Evolutionary conservation across 73 alveolate genomes (phyloP), one percentile per base, ranked within the genome.

Genomic region (Blepharisma stoltei): DNA sequence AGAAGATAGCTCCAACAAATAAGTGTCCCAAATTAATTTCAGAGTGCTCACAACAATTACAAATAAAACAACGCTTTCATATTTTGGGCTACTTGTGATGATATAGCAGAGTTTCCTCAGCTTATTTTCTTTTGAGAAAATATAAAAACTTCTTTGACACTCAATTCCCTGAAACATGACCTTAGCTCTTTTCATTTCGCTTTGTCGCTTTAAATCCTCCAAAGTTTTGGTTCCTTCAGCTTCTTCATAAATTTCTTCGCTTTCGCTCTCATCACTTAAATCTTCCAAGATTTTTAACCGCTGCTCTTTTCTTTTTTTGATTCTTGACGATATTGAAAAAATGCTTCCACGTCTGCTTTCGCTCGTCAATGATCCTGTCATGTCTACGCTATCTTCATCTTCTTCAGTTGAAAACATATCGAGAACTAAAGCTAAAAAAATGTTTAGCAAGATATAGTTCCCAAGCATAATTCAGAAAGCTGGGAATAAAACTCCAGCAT

Each of bases 391-490:
- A 54, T 78, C 94, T 45, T 81, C 89, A 60, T 81, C 86, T 20
- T 85, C 89, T n/a, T 80, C 95, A 7, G 80, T 93, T 14, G 92
- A 88, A 69, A 96, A 96, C 4, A 95, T 76, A 81, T 95, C 98
- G 3, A 96, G 91, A 9, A 96, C 70, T 54, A 93, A 90, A 44
- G 99, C 97, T 54, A 94, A 84, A 87, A 96, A 96, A 54, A 96
- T 75, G 88, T 96, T 96, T 55, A 96, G 87, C 7, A 96, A 86
- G 37, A 95, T 94, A 77, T 82, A 95, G 80, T 95, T 95, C 50
- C 99, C 99, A 23, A 96, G 78, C 78, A 93, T 83, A 14, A 96
- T 92, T 99, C 99, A 96, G 11, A 93, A 84, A 25, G 95, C 84
- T 50, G 93, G 81, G 76, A 86, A 96, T 70, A 93, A 70, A 49